phyloP scores from a whole-genome alignment of 164 flowering plant species.

The Chimonanthus salicifolius region DNA sequence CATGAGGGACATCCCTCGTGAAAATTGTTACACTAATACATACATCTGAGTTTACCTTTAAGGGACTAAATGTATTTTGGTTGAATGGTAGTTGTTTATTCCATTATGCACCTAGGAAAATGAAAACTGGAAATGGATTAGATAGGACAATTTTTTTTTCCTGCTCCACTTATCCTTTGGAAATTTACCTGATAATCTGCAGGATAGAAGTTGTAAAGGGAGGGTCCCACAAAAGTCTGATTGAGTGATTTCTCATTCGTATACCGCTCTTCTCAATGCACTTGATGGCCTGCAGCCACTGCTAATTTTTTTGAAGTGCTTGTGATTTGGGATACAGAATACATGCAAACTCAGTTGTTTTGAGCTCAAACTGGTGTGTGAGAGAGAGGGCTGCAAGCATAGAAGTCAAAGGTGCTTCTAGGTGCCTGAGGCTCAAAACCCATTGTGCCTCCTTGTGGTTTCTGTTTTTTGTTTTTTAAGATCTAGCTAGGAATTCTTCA shows the following conservation, averaged over 20 bases:
- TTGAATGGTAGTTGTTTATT: neutral
- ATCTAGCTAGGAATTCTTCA: too few species aligned
- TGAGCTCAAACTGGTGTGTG: neutral
- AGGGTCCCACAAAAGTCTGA: neutral
- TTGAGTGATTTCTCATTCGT: neutral
- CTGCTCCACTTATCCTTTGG: neutral
- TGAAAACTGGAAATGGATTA: neutral
- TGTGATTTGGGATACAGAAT: neutral
- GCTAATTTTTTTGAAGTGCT: neutral
- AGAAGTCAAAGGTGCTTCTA: too few species aligned
- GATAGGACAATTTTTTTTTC: neutral
- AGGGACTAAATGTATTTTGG: neutral
- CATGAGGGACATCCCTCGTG: too few species aligned
- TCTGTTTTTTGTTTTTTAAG: too few species aligned
- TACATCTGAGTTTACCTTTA: too few species aligned
- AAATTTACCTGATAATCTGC: neutral
- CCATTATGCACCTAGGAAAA: neutral
- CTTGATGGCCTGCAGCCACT: neutral
- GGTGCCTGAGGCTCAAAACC: too few species aligned
- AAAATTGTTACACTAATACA: too few species aligned
- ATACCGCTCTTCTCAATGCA: neutral
- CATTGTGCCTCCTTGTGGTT: too few species aligned
- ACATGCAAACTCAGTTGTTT: neutral
- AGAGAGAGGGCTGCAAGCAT: too few species aligned
- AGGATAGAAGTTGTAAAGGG: neutral